These are phyloP conservation scores for Leccinellum rugosiceps DNA, from an alignment of 768 basidiomycete species.

Conservation along the genomic window DNA sequence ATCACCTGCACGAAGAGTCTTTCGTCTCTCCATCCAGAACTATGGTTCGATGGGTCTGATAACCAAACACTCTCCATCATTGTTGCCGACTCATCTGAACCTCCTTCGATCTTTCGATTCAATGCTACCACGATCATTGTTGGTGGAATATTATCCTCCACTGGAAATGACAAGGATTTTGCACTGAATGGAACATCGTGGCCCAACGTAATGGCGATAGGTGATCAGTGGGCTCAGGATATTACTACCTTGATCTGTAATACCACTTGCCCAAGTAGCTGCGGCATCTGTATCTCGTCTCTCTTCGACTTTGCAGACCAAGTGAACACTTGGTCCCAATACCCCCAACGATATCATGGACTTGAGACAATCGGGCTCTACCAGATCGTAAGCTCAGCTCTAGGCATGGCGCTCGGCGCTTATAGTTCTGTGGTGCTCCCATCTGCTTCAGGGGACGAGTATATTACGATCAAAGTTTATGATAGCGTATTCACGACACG, in stretches of 20 bases:
- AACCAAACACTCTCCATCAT: background rate
- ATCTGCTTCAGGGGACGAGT: background rate
- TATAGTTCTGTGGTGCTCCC: slow-evolving; percentile 1
- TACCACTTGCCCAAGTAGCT: background rate
- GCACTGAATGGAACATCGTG: slow-evolving; percentile 10
- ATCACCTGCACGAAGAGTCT: background rate
- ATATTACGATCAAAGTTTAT: background rate
- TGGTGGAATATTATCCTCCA: slow-evolving; percentile 6
- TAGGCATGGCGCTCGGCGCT: slow-evolving; percentile 7
- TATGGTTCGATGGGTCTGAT: background rate
- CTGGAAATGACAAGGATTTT: slow-evolving; percentile 8
- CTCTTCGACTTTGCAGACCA: slow-evolving; percentile 3
- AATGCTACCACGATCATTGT: slow-evolving; percentile 7
- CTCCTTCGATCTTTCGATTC: background rate
- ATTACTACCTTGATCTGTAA: slow-evolving; percentile 16
- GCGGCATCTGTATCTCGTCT: background rate
- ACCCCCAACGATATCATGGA: too few species aligned
- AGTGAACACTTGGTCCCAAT: background rate
- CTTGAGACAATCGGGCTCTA: background rate
- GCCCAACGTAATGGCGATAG: slow-evolving; percentile 4
- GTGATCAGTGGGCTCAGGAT: slow-evolving; percentile 14
- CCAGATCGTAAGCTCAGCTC: background rate
- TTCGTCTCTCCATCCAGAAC: background rate
- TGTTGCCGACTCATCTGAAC: background rate
- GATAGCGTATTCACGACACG: background rate